phyloP scores from a whole-genome alignment of 257 asterid species.

The Fraxinus americana region DNA sequence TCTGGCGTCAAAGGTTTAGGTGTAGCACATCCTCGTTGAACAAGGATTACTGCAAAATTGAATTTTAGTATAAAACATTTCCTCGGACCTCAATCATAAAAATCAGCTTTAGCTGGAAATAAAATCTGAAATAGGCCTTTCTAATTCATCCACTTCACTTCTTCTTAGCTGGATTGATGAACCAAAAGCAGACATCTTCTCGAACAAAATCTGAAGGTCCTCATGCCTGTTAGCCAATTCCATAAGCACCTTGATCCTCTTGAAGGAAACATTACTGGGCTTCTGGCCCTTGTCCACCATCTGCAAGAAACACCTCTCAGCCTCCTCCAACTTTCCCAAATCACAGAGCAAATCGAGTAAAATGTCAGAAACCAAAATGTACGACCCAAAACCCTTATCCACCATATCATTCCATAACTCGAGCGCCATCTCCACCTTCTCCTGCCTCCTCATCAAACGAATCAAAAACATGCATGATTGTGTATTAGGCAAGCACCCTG shows the following conservation, averaged over 20 bases:
- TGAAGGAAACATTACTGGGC: constrained; percentile 75
- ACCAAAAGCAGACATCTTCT: constrained; percentile 73
- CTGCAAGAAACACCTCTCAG: constrained; percentile 88
- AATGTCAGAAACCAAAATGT: constrained; percentile 70
- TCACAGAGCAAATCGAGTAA: constrained; percentile 79
- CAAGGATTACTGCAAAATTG: background rate
- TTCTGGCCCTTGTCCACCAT: constrained; percentile 86
- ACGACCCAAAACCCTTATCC: constrained; percentile 81
- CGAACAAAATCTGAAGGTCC: constrained; percentile 47
- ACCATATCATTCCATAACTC: constrained; percentile 93
- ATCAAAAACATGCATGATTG: constrained; percentile 91
- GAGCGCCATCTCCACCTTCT: constrained; percentile 68
- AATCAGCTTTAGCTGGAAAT: constrained; percentile 13
- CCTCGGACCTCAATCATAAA: background rate
- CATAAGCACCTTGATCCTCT: constrained; percentile 92
- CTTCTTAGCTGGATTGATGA: constrained; percentile 27
- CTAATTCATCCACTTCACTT: constrained; percentile 42
- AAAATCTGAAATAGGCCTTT: constrained; percentile 42
- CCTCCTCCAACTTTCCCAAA: constrained; percentile 71
- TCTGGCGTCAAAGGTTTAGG: background rate
- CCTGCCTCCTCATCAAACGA: constrained; percentile 72
- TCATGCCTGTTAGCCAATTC: constrained; percentile 67
- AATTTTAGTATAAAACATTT: background rate
- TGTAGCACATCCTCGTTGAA: background rate
- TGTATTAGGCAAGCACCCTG: constrained; percentile 70